These are phyloP conservation scores for Porcisia hertigi DNA, from an alignment of 208 protist species.

Conservation along the genomic window DNA sequence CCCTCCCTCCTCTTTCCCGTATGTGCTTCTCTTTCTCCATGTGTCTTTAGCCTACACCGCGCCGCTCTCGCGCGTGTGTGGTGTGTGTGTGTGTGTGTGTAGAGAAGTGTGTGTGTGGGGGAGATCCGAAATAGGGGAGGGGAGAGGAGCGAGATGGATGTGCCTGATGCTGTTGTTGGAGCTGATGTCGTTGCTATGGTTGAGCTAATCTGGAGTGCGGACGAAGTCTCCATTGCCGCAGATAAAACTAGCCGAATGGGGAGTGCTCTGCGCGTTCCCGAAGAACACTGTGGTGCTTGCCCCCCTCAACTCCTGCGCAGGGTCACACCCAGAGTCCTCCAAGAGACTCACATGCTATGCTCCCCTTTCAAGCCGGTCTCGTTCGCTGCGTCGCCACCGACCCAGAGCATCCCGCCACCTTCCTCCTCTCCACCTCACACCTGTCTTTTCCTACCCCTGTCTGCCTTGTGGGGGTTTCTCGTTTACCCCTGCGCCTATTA, in stretches of 20 bases:
- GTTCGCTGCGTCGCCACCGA: not conserved
- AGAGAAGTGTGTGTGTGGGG: not conserved
- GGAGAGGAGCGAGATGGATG: not conserved
- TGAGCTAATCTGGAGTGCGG: not conserved
- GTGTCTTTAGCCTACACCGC: not conserved
- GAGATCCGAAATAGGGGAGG: not conserved
- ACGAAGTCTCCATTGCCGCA: not conserved
- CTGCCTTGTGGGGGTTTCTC: not conserved
- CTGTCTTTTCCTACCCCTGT: not conserved
- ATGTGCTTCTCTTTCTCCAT: not conserved
- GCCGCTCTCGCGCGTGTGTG: not conserved
- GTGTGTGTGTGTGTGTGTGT: not conserved
- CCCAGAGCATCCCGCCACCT: not conserved
- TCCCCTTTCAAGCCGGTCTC: not conserved
- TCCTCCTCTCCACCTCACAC: not conserved
- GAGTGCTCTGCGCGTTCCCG: not conserved
- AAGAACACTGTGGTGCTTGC: not conserved
- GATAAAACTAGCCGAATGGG: not conserved
- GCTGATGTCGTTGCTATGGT: not conserved
- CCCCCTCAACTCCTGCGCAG: not conserved
- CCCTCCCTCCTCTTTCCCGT: not conserved
- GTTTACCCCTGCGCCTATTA: not conserved
- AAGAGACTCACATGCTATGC: not conserved
- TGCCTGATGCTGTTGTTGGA: not conserved
- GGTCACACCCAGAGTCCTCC: not conserved